Evolutionary conservation across 352 stramenopile species (phyloP).

Genomic region (Globisporangium spinosum): DNA sequence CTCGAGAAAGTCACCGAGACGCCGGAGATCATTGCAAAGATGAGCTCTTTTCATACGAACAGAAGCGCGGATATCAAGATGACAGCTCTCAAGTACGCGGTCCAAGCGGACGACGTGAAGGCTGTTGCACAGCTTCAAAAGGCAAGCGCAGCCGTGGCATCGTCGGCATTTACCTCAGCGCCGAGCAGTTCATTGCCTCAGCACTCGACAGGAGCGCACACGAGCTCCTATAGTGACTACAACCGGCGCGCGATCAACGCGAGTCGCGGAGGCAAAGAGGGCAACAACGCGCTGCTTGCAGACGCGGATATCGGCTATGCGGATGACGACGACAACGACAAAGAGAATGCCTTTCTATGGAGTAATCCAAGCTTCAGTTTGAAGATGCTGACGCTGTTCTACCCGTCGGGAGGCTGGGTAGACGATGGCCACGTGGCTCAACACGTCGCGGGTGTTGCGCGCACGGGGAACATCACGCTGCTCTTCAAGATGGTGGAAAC

Average conservation of each 20-base stretch:
- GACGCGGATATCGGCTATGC: constrained; percentile 20
- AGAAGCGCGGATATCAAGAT: constrained; percentile 41
- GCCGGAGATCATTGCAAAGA: constrained; percentile 36
- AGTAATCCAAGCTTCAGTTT: constrained; percentile 35
- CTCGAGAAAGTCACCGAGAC: constrained; percentile 53
- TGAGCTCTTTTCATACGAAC: constrained; percentile 45
- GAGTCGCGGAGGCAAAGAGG: constrained; percentile 70
- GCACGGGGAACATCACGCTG: constrained; percentile 35
- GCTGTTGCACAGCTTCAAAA: constrained; percentile 41
- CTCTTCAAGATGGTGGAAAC: constrained; percentile 36
- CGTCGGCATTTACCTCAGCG: constrained; percentile 32
- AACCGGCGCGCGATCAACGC: constrained; percentile 77
- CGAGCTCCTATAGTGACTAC: constrained; percentile 73
- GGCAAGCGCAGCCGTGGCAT: constrained; percentile 24
- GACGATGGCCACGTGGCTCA: constrained; percentile 18
- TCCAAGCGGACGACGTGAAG: constrained; percentile 55
- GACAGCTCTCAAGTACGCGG: constrained; percentile 57
- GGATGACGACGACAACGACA: background rate
- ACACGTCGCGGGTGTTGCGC: constrained; percentile 23
- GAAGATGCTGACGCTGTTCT: constrained; percentile 62
- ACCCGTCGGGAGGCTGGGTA: constrained; percentile 52
- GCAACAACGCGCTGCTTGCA: constrained; percentile 66
- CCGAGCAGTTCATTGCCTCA: constrained; percentile 54
- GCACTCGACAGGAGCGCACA: constrained; percentile 72
- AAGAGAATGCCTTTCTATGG: constrained; percentile 39